Base-by-base conservation (phyloP, 1,284 basidiomycete genomes). In the Rhizopogon hawkerae region DNA sequence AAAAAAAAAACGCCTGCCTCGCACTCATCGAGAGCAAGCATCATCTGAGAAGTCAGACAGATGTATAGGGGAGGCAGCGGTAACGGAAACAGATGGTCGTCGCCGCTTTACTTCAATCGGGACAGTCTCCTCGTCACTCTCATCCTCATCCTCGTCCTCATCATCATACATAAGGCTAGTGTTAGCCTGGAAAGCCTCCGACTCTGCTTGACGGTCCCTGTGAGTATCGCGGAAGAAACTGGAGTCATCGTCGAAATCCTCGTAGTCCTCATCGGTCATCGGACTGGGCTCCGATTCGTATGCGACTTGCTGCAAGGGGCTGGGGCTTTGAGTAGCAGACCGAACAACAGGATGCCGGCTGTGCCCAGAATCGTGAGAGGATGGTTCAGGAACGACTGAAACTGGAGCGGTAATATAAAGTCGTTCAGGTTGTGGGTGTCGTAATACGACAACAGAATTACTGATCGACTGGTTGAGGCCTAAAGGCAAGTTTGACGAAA, bases 61-160 rank as follows among this genome's bases (percentile, higher is more conserved):
- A 6, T 58, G 54, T n/a, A 42, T 43, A 4, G 47, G 65, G 29
- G 66, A 60, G 26, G 60, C 51, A 13, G 56, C 51, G 11, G 55
- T 53, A 35, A 66, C 56, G 26, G 65, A 60, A 14, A 67, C 59
- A 46, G 68, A 69, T 24, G 69, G 66, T 46, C 65, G 56, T 37
- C 69, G 59, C 44, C 67, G 61, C 47, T 67, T 70, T 53, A 69
- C 58, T 48, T 72, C 67, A 50, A 69, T 63, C 46, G 69, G 66
- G 3, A 54, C 52, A 10, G 36, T 54, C 45, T 60, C 66, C 16
- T 63, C 69, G 1, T 63, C 67, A 2, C 55, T 59, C 31, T 65
- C 67, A n/a, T 66, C 71, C 31, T 65, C 67, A n/a, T 66, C 71
- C 16, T 67, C 71, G 13, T 68, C 65, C 44, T 64, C 62, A 26